Conservation (phyloP, 352 stramenopile species). For the Pythium phragmitis region DNA sequence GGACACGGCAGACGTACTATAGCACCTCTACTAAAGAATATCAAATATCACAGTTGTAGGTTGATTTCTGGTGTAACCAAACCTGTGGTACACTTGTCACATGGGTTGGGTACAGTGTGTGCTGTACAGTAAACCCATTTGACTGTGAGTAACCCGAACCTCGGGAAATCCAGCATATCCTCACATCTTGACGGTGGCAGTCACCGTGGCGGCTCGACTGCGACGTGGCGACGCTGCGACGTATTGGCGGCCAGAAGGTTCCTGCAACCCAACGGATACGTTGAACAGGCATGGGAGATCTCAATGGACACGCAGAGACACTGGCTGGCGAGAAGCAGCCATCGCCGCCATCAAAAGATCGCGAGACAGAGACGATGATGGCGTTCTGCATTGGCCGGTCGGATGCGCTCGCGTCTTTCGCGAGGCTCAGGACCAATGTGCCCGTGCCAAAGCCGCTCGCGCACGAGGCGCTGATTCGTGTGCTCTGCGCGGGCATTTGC, state of each 20-base stretch:
- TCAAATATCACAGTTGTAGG: background rate
- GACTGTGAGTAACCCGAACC: too few species aligned
- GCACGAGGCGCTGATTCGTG: constrained; percentile 55
- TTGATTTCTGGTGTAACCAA: too few species aligned
- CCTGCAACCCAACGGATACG: too few species aligned
- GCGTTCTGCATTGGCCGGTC: constrained; percentile 48
- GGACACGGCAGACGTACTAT: background rate
- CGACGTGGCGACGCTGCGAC: too few species aligned
- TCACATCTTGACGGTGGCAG: too few species aligned
- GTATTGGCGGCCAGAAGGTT: too few species aligned
- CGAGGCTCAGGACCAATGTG: constrained; percentile 35
- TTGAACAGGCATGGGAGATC: too few species aligned
- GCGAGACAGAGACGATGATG: constrained; percentile 32
- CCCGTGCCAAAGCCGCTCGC: constrained; percentile 34
- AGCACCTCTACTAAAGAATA: background rate
- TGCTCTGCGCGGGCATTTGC: constrained; percentile 68
- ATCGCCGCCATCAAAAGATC: background rate
- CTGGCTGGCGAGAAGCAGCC: too few species aligned
- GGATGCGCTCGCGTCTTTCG: constrained; percentile 8
- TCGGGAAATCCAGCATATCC: too few species aligned
- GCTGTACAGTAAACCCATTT: too few species aligned
- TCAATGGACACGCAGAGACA: too few species aligned
- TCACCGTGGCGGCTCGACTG: too few species aligned
- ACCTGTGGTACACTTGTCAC: background rate
- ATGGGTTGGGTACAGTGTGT: background rate